Evolutionary conservation across 2,329 filamentous ascomycete species (phyloP).

Genomic region (Xylaria sp.): DNA sequence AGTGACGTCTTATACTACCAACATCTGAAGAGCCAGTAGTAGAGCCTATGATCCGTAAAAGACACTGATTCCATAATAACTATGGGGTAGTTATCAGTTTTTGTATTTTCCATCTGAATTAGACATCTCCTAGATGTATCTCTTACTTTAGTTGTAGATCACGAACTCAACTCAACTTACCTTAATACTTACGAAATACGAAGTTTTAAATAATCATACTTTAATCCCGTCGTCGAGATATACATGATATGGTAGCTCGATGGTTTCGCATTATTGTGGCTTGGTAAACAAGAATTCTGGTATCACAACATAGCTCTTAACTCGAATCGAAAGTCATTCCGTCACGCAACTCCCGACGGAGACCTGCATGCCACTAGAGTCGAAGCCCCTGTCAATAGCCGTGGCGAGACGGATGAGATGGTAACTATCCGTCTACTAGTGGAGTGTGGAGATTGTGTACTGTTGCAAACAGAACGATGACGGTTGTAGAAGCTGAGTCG

Average conservation of each 20-base stretch:
- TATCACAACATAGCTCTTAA: slow-evolving; percentile 32
- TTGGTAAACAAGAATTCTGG: slow-evolving; percentile 21
- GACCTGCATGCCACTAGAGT: slow-evolving; percentile 42
- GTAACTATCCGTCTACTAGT: not conserved
- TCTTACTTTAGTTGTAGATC: not conserved
- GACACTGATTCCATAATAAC: not conserved
- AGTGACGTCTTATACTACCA: not conserved
- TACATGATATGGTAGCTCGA: slow-evolving; percentile 15
- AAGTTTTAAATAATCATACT: not conserved
- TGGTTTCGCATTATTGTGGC: slow-evolving; percentile 33
- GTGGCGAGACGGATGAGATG: slow-evolving; percentile 19
- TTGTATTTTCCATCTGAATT: not conserved
- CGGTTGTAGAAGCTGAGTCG: not conserved
- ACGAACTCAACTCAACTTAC: slow-evolving; percentile 14
- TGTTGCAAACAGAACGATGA: slow-evolving; percentile 32
- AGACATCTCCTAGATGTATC: not conserved
- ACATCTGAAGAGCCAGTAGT: not conserved
- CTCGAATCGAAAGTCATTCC: slow-evolving; percentile 37
- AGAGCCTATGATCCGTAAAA: not conserved
- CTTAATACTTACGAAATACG: not conserved
- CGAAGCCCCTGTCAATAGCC: slow-evolving; percentile 19
- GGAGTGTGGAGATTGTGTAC: slow-evolving; percentile 11
- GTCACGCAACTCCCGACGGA: slow-evolving; percentile 42
- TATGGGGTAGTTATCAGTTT: not conserved
- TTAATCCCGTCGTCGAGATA: not conserved